Evolutionary conservation across 73 alveolate genomes (phyloP), one percentile per base, ranked within the genome.

Genomic region (Durusdinium trenchii): DNA sequence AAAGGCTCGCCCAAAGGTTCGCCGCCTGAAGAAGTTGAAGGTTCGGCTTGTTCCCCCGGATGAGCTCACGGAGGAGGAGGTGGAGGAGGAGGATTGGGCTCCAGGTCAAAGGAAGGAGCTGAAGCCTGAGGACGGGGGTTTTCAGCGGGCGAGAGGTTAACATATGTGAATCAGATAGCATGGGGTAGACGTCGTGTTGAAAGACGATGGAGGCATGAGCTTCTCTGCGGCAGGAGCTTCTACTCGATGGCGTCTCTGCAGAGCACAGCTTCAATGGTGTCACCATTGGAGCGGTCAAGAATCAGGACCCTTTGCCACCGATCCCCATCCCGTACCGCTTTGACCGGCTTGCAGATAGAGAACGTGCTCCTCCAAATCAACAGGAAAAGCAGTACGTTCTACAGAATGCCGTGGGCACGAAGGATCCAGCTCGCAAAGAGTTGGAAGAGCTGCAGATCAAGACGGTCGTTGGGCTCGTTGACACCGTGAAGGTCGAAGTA

Each of bases 381-480:
- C 30, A 23, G 3, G 35, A 5, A 60, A 1, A 2, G 3, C 30
- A 35, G 73, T 4, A 60, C 3, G 73, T 23, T 60, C 30, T 60
- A 2, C 36, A 60, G 1, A 6, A 26, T 2, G 73, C 18, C 36
- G 18, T 35, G 30, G 30, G 36, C 26, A 60, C 36, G 26, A 20
- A 42, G 23, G 52, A 3, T 28, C n/a, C 38, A 52, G 20, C 87
- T 1, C 60, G 46, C 26, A 35, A 38, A 3, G 87, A 76, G 87
- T 57, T 76, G n/a, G 87, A 76, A 76, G 42, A n/a, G 23, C 60
- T 76, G 14, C 87, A 76, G 32, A 76, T 76, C 87, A 57, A n/a
- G 87, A 76, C 60, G 60, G 38, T 75, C 23, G 86, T 75, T 36
- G 87, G 87, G 54, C 87, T 76, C 42, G 87, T 76, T 3, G 87